Evolutionary conservation across 805 yeast genomes (phyloP), one percentile per base, ranked within the genome.

Genomic region (Hanseniaspora lindneri): DNA sequence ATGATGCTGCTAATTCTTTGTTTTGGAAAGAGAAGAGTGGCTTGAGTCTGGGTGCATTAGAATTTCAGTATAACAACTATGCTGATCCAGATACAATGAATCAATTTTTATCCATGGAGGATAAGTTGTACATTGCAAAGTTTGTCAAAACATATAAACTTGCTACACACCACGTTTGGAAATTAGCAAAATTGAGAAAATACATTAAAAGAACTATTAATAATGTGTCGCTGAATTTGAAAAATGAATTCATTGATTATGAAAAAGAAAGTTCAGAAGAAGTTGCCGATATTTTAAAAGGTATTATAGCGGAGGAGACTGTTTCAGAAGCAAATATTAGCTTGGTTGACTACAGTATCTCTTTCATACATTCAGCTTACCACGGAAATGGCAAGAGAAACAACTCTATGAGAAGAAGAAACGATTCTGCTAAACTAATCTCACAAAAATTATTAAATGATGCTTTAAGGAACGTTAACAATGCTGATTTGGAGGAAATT

Each of bases 21-120:
- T 88, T 89, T 57, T 88, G 96, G 96, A 75, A 79, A 53, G 74
- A 69, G 53, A 39, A 11, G 4, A 37, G 9, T n/a, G 32, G 20
- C 30, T 27, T 14, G 10, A 24, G 24, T 21, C 39, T 25, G n/a
- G 14, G 62, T 24, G 56, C 60, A 3, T 74, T 72, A 57, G 64
- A 71, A 1, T 72, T 73, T 60, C 78, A 77, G 3, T 71, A 68
- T 49, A 64, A 62, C 3, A 54, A 35, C 29, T 37, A 46, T 14
- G 19, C 32, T 13, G 32, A 43, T 19, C 29, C 32, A 9, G 35
- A 39, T 39, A 39, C 37, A 24, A 11, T 39, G 13, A 32, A 17
- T 20, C 39, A 46, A 7, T 39, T 23, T 29, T 19, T 46, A 10
- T 46, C 49, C 6, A 46, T 46, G 49, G 49, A 46, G 14, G 49